phyloP scores from a whole-genome alignment of 148 eudicot species.

The Arctostaphylos glauca region DNA sequence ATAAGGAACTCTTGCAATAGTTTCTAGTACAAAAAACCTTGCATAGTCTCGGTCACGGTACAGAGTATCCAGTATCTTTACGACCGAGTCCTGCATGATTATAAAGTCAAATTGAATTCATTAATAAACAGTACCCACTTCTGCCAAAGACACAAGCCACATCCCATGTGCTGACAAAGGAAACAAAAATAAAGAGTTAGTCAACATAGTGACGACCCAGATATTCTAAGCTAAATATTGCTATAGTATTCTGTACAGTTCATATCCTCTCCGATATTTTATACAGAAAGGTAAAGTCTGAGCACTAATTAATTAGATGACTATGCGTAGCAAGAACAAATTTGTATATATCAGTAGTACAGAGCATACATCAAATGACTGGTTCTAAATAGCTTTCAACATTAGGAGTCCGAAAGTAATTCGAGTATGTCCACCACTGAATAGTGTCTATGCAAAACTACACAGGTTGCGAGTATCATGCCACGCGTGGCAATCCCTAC shows the following conservation, averaged over 20 bases:
- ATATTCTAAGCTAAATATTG: neutral
- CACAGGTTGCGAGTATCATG: neutral
- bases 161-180: neutral
- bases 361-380: neutral
- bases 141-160: neutral
- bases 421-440: neutral
- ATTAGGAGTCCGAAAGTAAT: neutral
- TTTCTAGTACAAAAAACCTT: constrained; percentile 94
- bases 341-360: neutral
- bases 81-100: constrained; percentile 76
- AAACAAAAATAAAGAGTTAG: neutral
- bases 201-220: neutral
- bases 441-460: neutral
- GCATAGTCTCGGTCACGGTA: constrained; percentile 83
- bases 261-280: neutral
- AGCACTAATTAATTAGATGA: neutral
- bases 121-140: constrained; percentile 3
- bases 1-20: constrained; percentile 97
- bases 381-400: neutral
- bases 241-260: neutral
- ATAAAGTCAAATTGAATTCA: constrained; percentile 9
- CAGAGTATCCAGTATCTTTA: constrained; percentile 86
- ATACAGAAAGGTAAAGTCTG: neutral
- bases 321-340: neutral
- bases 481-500: neutral